Evolutionary conservation across 208 protist species (phyloP), one percentile per base, ranked within the genome.

Genomic region (Lotmaria passim): DNA sequence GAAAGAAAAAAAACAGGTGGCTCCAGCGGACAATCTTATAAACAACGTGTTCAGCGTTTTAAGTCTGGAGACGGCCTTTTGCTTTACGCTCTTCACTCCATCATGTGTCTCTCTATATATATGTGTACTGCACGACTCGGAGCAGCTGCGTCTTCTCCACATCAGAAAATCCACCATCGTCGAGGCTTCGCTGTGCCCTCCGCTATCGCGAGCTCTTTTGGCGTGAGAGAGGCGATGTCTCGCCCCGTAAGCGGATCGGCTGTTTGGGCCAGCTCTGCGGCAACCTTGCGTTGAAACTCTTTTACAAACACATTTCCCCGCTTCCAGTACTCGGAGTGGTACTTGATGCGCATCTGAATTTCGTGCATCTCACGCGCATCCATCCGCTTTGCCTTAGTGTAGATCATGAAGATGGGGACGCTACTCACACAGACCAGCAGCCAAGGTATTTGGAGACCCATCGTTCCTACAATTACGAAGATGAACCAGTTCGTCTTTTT

Each of bases 261-360:
- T 2, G 76, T 86, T 15, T 30, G 51, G 17, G 36, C 15, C 21
- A 94, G 64, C 48, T 80, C 52, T 4, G 47, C 56, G 6, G 46
- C 38, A 1, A 93, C 50, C 14, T 60, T 36, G 15, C 64, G 48
- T 38, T 73, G 78, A 39, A 86, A 75, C 23, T 50, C 38, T 15
- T 59, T 53, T 21, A 78, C 73, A 67, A 94, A 91, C 33, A 65
- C 62, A 52, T 87, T 89, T 2, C 84, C 89, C n/a, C 82, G 81
- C 68, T 82, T 81, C 82, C 89, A 89, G 63, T 86, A 94, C 71
- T 91, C 84, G 58, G 83, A 73, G 74, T 85, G 78, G 62, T 94
- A 92, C 62, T 92, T 92, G 51, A 92, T 64, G 19, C 85, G 84
- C 89, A 94, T 94, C 43, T 91, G 86, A 24, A 94, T 82, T 59